A percentile compares a stretch with the other conserved stretches of the same genome.
Conservation (phyloP, 495 filamentous ascomycete genomes). For the Penicillium angulare region DNA sequence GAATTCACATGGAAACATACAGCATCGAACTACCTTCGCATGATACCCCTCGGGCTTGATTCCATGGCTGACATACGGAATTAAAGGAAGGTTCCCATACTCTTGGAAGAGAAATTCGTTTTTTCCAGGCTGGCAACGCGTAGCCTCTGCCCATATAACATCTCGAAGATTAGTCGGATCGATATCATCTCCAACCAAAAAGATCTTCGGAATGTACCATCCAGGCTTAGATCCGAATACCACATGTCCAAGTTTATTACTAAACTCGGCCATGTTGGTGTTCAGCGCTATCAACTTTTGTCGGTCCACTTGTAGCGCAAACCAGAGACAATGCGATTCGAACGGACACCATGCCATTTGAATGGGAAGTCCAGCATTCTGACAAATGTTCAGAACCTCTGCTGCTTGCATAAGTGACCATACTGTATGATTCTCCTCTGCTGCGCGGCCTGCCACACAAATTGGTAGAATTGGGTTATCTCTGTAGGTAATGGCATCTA, state of each 20-base stretch:
- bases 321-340: slow-evolving; percentile 30
- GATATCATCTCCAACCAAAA: slow-evolving; percentile 31
- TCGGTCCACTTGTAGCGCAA: slow-evolving; percentile 24
- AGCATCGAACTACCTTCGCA: slow-evolving; percentile 16
- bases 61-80: slow-evolving; percentile 30
- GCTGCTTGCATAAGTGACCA: slow-evolving; percentile 25
- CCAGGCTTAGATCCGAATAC: slow-evolving; percentile 28
- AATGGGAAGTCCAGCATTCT: slow-evolving; percentile 24
- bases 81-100: slow-evolving; percentile 22
- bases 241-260: slow-evolving; percentile 17
- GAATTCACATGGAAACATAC: slow-evolving; percentile 19
- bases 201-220: slow-evolving; percentile 22
- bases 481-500: slow-evolving; percentile 37
- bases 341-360: slow-evolving; percentile 22
- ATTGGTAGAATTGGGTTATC: slow-evolving; percentile 35
- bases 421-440: slow-evolving; percentile 33
- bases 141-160: slow-evolving; percentile 32
- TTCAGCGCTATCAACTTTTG: slow-evolving; percentile 16
- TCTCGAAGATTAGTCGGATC: slow-evolving; percentile 22
- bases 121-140: slow-evolving; percentile 24
- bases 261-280: slow-evolving; percentile 19
- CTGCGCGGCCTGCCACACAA: slow-evolving; percentile 23
- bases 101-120: slow-evolving; percentile 32
- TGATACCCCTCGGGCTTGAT: slow-evolving; percentile 6
- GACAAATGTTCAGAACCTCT: slow-evolving; percentile 29